A percentile compares a stretch with the other conserved stretches of the same genome.
Evolutionary conservation across 2,329 filamentous ascomycete species (phyloP).

Genomic region (Pestalotiopsis sp.): DNA sequence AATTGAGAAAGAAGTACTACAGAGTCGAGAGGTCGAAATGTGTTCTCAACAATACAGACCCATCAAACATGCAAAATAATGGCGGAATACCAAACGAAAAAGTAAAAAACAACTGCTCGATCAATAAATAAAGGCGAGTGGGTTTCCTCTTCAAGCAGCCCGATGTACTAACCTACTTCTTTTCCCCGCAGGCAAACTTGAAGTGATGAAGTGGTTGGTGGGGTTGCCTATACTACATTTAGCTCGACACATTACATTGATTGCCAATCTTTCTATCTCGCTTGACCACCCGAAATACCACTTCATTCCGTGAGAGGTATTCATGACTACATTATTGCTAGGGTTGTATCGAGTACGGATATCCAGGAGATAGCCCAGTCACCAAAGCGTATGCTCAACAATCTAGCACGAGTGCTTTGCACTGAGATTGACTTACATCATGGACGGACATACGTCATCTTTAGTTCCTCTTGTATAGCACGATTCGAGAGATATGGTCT

Average conservation of each 20-base stretch:
- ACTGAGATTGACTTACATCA: not conserved
- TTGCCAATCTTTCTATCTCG: constrained; percentile 10
- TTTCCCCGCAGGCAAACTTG: constrained; percentile 3
- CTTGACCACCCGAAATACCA: not conserved
- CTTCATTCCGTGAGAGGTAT: not conserved
- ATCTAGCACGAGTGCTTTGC: not conserved
- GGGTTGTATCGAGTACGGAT: not conserved
- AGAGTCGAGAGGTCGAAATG: not conserved
- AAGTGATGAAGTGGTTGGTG: constrained; percentile 5
- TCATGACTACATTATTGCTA: not conserved
- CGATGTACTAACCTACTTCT: not conserved
- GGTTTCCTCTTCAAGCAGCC: not conserved
- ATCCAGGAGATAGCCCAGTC: not conserved
- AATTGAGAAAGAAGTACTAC: not conserved
- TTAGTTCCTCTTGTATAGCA: not conserved
- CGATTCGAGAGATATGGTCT: not conserved
- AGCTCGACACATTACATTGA: constrained; percentile 10
- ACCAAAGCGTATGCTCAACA: not conserved
- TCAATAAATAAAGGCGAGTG: not conserved
- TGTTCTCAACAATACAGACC: not conserved
- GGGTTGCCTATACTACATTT: constrained; percentile 11
- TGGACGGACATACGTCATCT: not conserved
- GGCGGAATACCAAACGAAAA: not conserved
- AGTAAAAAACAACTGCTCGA: not conserved
- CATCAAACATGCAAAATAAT: not conserved